Evolutionary conservation across 83 land plant genomes (phyloP).

Genomic region (Picea engelmannii): DNA sequence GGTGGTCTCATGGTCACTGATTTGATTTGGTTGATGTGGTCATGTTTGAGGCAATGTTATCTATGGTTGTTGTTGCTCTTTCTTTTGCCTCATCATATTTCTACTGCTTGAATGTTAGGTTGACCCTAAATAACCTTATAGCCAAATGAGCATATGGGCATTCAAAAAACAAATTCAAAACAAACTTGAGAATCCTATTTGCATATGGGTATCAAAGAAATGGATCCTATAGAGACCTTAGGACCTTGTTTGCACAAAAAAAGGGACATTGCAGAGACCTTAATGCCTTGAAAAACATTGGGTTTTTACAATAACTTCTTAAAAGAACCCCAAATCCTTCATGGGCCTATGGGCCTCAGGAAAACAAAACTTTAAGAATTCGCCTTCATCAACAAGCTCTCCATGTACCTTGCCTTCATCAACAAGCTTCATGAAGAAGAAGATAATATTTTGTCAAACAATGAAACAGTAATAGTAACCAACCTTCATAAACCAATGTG

Average conservation of each 20-base stretch:
- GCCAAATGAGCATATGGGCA: not conserved
- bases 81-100: too few relatives aligned
- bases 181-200: not conserved
- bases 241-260: not conserved
- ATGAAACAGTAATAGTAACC: too few relatives aligned
- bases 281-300: not conserved
- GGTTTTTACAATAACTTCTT: not conserved
- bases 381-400: not conserved
- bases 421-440: constrained; percentile 5
- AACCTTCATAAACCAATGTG: too few relatives aligned
- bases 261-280: not conserved
- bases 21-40: too few relatives aligned
- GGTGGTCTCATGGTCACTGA: too few relatives aligned
- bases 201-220: not conserved
- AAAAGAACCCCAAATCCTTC: not conserved
- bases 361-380: not conserved
- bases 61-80: too few relatives aligned
- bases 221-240: not conserved
- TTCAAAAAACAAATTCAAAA: not conserved
- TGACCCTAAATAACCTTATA: not conserved
- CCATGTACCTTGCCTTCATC: not conserved
- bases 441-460: too few relatives aligned
- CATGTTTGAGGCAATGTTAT: too few relatives aligned
- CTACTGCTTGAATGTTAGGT: too few relatives aligned
- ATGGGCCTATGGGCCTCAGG: not conserved